These are phyloP conservation scores for Fusarium abutilonis DNA, from an alignment of 2,329 filamentous ascomycete genomes.

Conservation along the genomic window DNA sequence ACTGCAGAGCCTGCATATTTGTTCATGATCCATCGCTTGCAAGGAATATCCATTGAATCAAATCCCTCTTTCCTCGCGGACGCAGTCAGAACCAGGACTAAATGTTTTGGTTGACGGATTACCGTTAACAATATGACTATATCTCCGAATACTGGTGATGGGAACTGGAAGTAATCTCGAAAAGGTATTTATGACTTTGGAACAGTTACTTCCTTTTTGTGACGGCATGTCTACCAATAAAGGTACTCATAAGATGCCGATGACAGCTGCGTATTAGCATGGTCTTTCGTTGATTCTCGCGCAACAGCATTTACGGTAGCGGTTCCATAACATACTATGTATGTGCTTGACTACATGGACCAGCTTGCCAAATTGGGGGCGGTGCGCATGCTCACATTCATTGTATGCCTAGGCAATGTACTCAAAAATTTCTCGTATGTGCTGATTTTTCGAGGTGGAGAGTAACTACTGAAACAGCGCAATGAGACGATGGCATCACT, in stretches of 20 bases:
- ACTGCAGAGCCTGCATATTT: neutral
- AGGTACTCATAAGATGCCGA: neutral
- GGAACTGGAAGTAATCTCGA: constrained; percentile 6
- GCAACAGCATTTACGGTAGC: constrained; percentile 19
- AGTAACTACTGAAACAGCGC: constrained; percentile 20
- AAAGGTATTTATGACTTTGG: constrained; percentile 6
- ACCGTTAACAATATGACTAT: neutral
- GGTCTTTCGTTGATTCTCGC: constrained; percentile 9
- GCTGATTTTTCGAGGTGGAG: constrained; percentile 36
- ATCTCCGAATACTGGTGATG: neutral
- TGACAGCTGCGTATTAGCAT: constrained; percentile 2
- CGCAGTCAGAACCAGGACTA: constrained; percentile 4
- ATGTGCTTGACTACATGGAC: constrained; percentile 21
- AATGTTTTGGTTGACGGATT: neutral
- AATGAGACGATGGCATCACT: constrained; percentile 35
- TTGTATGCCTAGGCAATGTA: constrained; percentile 4
- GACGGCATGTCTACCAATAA: neutral
- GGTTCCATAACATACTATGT: neutral
- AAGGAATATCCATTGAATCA: constrained; percentile 4
- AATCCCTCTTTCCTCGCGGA: neutral
- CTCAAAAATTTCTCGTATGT: constrained; percentile 25
- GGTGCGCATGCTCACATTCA: constrained; percentile 19
- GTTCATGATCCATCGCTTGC: constrained; percentile 10
- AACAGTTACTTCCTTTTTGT: constrained; percentile 1
- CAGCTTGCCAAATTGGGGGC: constrained; percentile 25